phyloP scores from a whole-genome alignment of 2,329 filamentous ascomycete species.

The Pseudogymnoascus pannorum region DNA sequence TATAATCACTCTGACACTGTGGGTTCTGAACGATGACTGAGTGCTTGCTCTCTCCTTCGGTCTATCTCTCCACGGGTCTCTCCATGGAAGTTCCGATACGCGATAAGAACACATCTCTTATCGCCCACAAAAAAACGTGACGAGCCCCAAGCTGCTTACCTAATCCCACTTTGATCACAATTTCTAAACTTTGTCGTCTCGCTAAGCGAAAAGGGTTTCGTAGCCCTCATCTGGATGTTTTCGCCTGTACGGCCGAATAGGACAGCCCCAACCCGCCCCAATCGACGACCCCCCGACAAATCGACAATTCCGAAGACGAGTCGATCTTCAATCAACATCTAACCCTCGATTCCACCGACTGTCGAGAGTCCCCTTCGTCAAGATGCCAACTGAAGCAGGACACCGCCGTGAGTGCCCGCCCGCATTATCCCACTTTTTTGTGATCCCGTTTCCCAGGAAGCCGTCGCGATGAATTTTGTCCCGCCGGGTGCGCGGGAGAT shows the following conservation, averaged over 20 bases:
- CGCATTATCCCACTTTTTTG: conserved; percentile 11
- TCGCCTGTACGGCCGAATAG: conserved; percentile 5
- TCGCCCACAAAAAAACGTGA: background rate
- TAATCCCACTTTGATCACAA: background rate
- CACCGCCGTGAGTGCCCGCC: conserved; percentile 68
- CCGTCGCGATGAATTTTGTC: conserved; percentile 11
- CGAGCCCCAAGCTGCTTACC: background rate
- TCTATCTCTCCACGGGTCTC: no score
- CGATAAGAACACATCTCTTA: background rate
- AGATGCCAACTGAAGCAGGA: conserved; percentile 82
- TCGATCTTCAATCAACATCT: conserved; percentile 5
- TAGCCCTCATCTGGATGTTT: background rate
- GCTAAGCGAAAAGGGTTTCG: conserved; percentile 5
- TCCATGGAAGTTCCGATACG: background rate
- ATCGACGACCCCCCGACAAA: conserved; percentile 3
- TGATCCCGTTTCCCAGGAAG: background rate
- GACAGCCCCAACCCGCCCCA: conserved; percentile 1
- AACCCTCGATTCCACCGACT: conserved; percentile 34
- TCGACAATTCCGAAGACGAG: conserved; percentile 5
- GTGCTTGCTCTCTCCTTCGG: background rate
- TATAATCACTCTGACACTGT: background rate
- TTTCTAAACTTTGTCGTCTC: background rate
- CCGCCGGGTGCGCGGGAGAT: background rate
- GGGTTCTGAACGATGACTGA: background rate
- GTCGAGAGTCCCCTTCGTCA: conserved; percentile 48